Base-by-base conservation (phyloP, 495 filamentous ascomycete genomes). In the Neurospora sp. region DNA sequence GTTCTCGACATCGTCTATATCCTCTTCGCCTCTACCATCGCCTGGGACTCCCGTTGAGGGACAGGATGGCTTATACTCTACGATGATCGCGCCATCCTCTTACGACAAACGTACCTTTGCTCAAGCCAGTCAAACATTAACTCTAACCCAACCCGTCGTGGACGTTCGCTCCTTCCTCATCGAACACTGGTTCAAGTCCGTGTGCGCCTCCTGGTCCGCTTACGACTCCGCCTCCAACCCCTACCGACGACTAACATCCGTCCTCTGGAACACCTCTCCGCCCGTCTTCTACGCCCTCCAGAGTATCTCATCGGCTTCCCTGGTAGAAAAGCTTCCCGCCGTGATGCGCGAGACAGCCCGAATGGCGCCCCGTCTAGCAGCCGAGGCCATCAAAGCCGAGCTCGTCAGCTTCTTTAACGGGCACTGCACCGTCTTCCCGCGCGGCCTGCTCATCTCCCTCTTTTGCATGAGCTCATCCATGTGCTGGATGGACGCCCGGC, bases 401-500 rank as follows among this genome's bases (percentile, higher is more conserved):
- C 74, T 81, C 3, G 38, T 76, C 16, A 72, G 69, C 27, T 80
- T 80, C 18, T 74, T 68, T 18, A 71, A 68, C 31, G 74, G 72
- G 0, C 69, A 35, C n/a, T 35, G 27, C 27, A 41, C 72, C 35
- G 65, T 68, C 40, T 79, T 81, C 39, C 79, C 79, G 7, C 77
- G 73, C 41, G 78, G 76, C 69, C 74, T 81, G 10, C 71, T 81
- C 14, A 22, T 81, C 9, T 75, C 79, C 0, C 69, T 81, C 14
- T 81, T 81, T 69, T 81, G 79, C 72, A 79, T 81, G 79, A 81
- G 79, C 40, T 81, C 79, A 8, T 81, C 79, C 38, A 77, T 81
- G 77, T 78, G 77, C 61, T 81, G 79, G 79, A 73, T 81, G 71
- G 79, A 81, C 37, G 65, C 78, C 2, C 77, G 79, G 3, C 75